Conservation (phyloP, 2,329 filamentous ascomycete genomes). For the Phyllosticta paracitricarpa region DNA sequence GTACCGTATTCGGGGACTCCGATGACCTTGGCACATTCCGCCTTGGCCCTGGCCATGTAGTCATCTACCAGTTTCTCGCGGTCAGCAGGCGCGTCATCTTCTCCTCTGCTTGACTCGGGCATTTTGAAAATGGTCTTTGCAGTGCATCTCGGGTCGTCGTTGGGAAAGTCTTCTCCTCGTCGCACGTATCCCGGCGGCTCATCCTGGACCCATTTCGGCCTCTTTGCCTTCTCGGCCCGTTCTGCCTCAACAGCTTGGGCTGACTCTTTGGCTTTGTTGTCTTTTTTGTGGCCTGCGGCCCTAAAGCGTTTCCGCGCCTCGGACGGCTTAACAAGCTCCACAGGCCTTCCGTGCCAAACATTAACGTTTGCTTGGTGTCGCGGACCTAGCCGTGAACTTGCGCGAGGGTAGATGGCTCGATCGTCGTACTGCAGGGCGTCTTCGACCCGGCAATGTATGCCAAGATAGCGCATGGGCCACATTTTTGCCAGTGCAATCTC, state of each 20-base stretch:
- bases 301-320: slow-evolving; percentile 76
- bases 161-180: slow-evolving; percentile 68
- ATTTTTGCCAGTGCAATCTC: slow-evolving; percentile 87
- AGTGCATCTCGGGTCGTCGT: slow-evolving; percentile 65
- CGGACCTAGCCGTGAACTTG: slow-evolving; percentile 83
- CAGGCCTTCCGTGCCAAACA: slow-evolving; percentile 75
- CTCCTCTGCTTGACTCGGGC: slow-evolving; percentile 39
- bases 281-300: slow-evolving; percentile 56
- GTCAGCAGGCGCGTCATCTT: slow-evolving; percentile 34
- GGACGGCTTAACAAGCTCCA: slow-evolving; percentile 81
- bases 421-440: slow-evolving; percentile 96
- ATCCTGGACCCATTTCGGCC: slow-evolving; percentile 89
- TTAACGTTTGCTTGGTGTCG: slow-evolving; percentile 81
- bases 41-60: slow-evolving; percentile 64
- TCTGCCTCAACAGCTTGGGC: slow-evolving; percentile 73
- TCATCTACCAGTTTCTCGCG: slow-evolving; percentile 56
- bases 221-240: slow-evolving; percentile 64
- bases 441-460: slow-evolving; percentile 89
- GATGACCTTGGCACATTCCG: slow-evolving; percentile 50
- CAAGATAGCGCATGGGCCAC: slow-evolving; percentile 93
- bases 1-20: slow-evolving; percentile 68
- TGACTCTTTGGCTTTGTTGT: slow-evolving; percentile 71
- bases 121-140: slow-evolving; percentile 71
- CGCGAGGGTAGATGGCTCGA: slow-evolving; percentile 82
- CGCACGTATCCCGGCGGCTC: slow-evolving; percentile 77